Percentiles rank a stretch among this genome's conserved stretches.
Evolutionary conservation across 2,329 filamentous ascomycete species (phyloP).

Genomic region (Cordyceps farinosa): DNA sequence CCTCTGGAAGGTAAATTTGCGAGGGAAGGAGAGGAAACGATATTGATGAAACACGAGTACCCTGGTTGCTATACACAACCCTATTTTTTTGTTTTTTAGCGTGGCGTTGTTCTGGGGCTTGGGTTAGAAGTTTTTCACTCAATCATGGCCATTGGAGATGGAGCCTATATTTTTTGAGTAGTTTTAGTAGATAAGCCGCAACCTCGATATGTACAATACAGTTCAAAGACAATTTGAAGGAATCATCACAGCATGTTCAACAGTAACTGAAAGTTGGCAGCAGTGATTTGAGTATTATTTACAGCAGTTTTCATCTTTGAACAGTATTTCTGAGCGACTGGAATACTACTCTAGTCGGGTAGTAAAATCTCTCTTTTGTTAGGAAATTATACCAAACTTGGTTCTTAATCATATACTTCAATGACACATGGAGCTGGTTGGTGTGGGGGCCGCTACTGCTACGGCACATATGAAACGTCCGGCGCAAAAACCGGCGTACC

Average conservation of each 20-base stretch:
- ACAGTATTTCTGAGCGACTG: no score
- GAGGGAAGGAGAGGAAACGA: slow-evolving; percentile 53
- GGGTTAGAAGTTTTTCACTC: background rate
- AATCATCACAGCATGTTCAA: no score
- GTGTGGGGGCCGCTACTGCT: slow-evolving; percentile 2
- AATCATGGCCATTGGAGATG: background rate
- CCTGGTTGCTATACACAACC: background rate
- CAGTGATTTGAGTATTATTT: no score
- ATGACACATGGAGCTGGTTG: no score
- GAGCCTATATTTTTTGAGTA: background rate
- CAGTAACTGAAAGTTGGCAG: no score
- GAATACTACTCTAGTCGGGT: no score
- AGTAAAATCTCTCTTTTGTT: no score
- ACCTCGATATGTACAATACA: background rate
- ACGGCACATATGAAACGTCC: background rate
- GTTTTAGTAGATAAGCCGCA: no score
- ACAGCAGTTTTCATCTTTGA: no score
- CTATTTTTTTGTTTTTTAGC: slow-evolving; percentile 7
- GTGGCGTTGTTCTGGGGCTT: slow-evolving; percentile 6
- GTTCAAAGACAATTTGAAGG: no score
- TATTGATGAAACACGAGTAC: slow-evolving; percentile 25
- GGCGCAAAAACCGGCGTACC: slow-evolving; percentile 2
- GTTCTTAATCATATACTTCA: no score
- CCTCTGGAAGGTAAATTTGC: slow-evolving; percentile 59
- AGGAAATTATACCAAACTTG: no score